Evolutionary conservation across 2,329 filamentous ascomycete species (phyloP).

Genomic region (Fusarium papillatum): DNA sequence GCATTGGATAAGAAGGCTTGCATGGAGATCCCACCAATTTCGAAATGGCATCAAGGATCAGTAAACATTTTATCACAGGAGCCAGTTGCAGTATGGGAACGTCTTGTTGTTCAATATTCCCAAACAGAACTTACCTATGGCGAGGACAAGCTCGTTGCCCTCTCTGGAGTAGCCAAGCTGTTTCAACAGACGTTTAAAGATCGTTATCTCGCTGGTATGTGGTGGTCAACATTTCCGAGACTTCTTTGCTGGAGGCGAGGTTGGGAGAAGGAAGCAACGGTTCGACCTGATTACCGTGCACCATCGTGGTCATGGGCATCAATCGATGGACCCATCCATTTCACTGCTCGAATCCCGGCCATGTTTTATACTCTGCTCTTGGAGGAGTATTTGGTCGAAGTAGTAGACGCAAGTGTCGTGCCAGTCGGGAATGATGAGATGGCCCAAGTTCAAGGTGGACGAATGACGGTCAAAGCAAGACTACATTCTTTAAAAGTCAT

Average conservation of each 20-base stretch:
- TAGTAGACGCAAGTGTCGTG: not conserved
- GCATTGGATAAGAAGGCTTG: not conserved
- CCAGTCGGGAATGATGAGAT: not conserved
- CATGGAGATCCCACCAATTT: not conserved
- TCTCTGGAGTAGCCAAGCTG: not conserved
- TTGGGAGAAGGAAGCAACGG: not conserved
- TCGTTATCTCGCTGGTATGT: not conserved
- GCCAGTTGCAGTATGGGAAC: not conserved
- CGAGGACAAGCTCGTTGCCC: not conserved
- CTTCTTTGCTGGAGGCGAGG: not conserved
- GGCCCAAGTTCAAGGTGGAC: not conserved
- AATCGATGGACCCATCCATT: not conserved
- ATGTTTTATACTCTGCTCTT: not conserved
- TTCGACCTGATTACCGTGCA: not conserved
- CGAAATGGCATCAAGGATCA: no score
- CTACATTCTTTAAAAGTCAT: not conserved
- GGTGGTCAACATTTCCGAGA: not conserved
- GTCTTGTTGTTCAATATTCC: not conserved
- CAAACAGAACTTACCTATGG: not conserved
- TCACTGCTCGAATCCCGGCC: not conserved
- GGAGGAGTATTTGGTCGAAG: not conserved
- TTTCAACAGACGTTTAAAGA: not conserved
- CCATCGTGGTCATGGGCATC: not conserved
- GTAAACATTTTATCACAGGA: not conserved
- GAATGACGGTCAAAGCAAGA: not conserved